A percentile compares a stretch with the other conserved stretches of the same genome.
Conservation (phyloP, 129 eudicot genomes). For the Artemisia argyi region DNA sequence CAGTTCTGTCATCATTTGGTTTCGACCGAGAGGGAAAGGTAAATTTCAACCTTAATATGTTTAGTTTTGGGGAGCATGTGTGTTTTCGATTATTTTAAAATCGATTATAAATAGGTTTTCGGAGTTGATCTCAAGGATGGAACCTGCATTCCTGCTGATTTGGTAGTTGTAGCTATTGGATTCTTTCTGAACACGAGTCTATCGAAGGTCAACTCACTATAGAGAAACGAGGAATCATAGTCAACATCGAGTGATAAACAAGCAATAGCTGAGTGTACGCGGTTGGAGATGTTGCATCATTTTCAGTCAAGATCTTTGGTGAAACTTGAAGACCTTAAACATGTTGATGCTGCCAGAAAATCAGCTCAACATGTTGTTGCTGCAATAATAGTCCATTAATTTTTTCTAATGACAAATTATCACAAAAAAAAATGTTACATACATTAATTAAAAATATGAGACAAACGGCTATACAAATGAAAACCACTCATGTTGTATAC, state of each 20-base stretch:
- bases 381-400: constrained; percentile 42
- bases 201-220: constrained; percentile 52
- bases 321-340: constrained; percentile 89
- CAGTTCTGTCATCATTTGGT: constrained; percentile 83
- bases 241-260: constrained; percentile 66
- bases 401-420: too few species aligned
- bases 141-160: constrained; percentile 69
- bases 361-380: constrained; percentile 81
- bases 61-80: too few species aligned
- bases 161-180: constrained; percentile 90
- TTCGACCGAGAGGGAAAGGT: constrained; percentile 75
- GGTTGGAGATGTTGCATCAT: constrained; percentile 90
- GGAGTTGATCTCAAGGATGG: constrained; percentile 91
- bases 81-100: neutral
- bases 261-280: constrained; percentile 81
- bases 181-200: constrained; percentile 82
- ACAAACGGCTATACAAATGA: too few species aligned
- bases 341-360: too few species aligned
- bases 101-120: constrained; percentile 48
- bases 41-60: constrained; percentile 1
- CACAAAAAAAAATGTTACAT: too few species aligned
- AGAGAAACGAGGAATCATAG: constrained; percentile 93
- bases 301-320: constrained; percentile 72
- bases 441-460: too few species aligned
- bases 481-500: too few species aligned